Conservation (phyloP, 139 green algal species). For the Closterium sp. region DNA sequence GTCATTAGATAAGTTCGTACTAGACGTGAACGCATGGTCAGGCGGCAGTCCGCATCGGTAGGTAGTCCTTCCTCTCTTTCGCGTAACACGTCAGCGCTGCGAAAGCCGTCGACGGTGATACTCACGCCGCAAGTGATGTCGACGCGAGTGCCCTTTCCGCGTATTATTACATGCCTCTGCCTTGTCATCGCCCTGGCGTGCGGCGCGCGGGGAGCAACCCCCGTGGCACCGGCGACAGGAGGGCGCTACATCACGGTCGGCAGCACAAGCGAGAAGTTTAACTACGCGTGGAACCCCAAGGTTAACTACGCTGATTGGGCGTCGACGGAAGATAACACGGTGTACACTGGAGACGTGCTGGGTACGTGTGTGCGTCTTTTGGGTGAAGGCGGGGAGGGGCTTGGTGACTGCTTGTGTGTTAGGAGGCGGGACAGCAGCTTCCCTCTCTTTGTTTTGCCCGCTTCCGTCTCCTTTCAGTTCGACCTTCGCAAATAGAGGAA, state of each 20-base stretch:
- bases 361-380: neutral
- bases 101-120: neutral
- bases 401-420: neutral
- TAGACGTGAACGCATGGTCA: neutral
- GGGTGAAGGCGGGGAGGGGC: too few relatives aligned
- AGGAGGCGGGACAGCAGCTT: too few relatives aligned
- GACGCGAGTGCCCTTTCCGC: neutral
- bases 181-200: neutral
- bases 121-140: neutral
- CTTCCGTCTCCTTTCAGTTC: too few relatives aligned
- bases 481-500: too few relatives aligned
- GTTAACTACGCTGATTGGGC: neutral
- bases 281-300: neutral
- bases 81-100: neutral
- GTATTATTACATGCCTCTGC: neutral
- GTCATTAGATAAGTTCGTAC: neutral
- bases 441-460: too few relatives aligned
- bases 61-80: neutral
- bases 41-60: neutral
- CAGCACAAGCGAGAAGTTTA: neutral
- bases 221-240: neutral
- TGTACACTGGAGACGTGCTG: neutral
- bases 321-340: neutral
- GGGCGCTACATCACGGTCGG: neutral
- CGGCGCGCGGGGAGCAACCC: neutral